These are phyloP conservation scores for Aspergillus sclerotiicarbonarius DNA, from an alignment of 495 filamentous ascomycete genomes.

Conservation along the genomic window DNA sequence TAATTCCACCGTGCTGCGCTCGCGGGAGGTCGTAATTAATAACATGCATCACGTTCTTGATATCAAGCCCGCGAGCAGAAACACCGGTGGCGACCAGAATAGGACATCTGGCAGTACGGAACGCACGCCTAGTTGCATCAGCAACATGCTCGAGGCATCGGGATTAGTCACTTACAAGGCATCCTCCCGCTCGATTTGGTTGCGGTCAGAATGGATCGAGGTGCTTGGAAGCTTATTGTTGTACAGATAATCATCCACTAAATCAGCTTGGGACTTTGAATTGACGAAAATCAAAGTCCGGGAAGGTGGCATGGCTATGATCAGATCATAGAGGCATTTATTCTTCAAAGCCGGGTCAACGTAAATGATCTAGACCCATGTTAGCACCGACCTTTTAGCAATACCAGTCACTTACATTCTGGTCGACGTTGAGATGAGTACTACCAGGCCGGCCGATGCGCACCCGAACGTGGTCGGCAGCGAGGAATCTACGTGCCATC, in stretches of 20 bases:
- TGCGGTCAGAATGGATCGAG: conserved; percentile 83
- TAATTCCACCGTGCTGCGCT: conserved; percentile 72
- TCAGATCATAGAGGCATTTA: conserved; percentile 66
- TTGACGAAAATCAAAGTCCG: conserved; percentile 95
- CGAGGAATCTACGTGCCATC: conserved; percentile 71
- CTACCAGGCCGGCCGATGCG: conserved; percentile 82
- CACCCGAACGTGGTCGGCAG: conserved; percentile 69
- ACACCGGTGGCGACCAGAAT: conserved; percentile 85
- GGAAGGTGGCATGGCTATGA: conserved; percentile 62
- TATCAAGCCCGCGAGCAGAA: conserved; percentile 85
- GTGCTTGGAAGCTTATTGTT: conserved; percentile 75
- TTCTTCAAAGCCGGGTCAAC: conserved; percentile 63
- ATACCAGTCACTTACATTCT: conserved; percentile 41
- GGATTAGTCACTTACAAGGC: conserved; percentile 61
- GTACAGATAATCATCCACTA: conserved; percentile 83
- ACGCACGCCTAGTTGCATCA: conserved; percentile 58
- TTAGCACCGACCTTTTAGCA: not conserved
- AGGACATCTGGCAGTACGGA: conserved; percentile 69
- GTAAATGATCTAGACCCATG: conserved; percentile 51
- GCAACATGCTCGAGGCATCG: not conserved
- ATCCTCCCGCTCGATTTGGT: conserved; percentile 90
- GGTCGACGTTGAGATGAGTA: conserved; percentile 74
- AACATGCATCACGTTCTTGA: conserved; percentile 81
- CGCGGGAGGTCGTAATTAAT: conserved; percentile 89
- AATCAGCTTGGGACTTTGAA: conserved; percentile 67